phyloP scores from a whole-genome alignment of 257 asterid species.

The Thymus quinquecostatus region DNA sequence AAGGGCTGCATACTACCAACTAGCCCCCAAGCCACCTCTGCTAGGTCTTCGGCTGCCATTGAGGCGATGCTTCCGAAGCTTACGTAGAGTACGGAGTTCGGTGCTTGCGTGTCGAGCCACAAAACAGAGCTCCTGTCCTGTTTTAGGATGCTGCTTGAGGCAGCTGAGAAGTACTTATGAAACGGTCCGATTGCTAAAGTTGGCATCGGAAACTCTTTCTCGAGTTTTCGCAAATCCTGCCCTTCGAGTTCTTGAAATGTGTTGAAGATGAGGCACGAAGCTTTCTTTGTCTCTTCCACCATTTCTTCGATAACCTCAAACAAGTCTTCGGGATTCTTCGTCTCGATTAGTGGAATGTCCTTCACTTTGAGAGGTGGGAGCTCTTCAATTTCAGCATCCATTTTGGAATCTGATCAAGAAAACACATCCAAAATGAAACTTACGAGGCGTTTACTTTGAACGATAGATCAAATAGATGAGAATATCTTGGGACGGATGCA shows the following conservation, averaged over 20 bases:
- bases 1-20: conserved; percentile 44
- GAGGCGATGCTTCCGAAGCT: conserved; percentile 52
- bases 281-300: conserved; percentile 33
- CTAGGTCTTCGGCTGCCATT: conserved; percentile 30
- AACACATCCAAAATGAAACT: neutral
- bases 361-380: conserved; percentile 42
- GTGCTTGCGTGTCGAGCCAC: conserved; percentile 50
- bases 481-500: too few relatives aligned
- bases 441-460: too few relatives aligned
- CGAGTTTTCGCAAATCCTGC: conserved; percentile 22
- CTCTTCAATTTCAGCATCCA: conserved; percentile 34
- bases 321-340: conserved; percentile 3
- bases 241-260: conserved; percentile 42
- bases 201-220: conserved; percentile 25
- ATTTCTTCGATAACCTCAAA: conserved; percentile 4
- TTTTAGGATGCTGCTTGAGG: conserved; percentile 39
- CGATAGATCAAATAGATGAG: too few relatives aligned
- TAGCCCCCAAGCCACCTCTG: conserved; percentile 56
- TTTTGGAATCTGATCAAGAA: conserved; percentile 27
- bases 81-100: conserved; percentile 49
- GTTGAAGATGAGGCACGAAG: conserved; percentile 38
- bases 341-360: conserved; percentile 34
- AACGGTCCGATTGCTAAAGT: conserved; percentile 43
- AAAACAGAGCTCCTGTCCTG: conserved; percentile 47
- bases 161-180: conserved; percentile 42